Base-by-base conservation (phyloP, 768 basidiomycete species). In the Lactarius deliciosus region DNA sequence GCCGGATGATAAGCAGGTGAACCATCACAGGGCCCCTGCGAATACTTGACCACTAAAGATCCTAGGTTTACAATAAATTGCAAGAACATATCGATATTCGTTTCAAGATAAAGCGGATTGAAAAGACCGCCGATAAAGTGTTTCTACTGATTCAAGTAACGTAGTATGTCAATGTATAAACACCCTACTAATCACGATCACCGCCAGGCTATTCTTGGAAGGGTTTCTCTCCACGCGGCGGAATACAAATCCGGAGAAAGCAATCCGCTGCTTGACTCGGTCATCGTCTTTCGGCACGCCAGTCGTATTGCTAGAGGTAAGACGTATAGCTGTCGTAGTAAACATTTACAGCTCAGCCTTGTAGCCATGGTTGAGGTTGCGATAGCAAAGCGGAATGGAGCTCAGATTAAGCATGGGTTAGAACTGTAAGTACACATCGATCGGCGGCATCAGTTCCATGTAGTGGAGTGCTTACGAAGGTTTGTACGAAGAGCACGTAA, bases 281-380 rank as follows among this genome's bases (percentile, higher is more conserved):
- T 85, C 59, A 75, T 81, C 1, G 79, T 96, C 64, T 92, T 94
- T 71, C 84, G 86, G n/a, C 88, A 93, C 71, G 85, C 91, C 4
- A 71, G 81, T 22, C 84, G 96, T 16, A 88, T 98, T 67, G 85
- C 86, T 18, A 81, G 86, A 82, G 92, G 94, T 91, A 58, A 74
- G 65, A 58, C 8, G 7, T 34, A 20, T 34, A 18, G 18, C 54
- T 30, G 8, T 25, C 8, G 38, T 54, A 68, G 50, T 20, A 28
- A 34, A 50, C 32, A 30, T 30, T 18, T 22, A 28, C 43, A 36
- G 13, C 50, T 45, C 56, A 65, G 22, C 43, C 13, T 61, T 66
- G 36, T 20, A 96, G 94, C 89, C 30, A 79, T 92, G 38, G 85
- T 91, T 6, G 92, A 95, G 70, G 85, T 94, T 20, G 89, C 89